Evolutionary conservation across 1,284 basidiomycete species (phyloP), one percentile per base, ranked within the genome.

Genomic region (Ganoderma leucocontextum): DNA sequence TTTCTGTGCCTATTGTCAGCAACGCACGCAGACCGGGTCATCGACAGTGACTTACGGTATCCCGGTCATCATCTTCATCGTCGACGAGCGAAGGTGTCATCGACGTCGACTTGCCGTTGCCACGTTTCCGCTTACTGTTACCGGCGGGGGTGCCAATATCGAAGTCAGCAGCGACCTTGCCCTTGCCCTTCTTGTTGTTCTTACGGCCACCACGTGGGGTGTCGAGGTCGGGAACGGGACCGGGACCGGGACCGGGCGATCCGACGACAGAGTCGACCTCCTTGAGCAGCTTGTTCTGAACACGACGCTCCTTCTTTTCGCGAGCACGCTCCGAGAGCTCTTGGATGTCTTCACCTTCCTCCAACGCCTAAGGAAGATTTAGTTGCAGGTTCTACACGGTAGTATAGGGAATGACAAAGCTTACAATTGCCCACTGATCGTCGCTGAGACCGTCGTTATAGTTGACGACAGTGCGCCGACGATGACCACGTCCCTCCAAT

Each of bases 391-490:
- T 25, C 6, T 15, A 17, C 41, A n/a, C 22, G 19, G 2, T 52
- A 6, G 13, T 35, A 42, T 33, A 64, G 29, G 39, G 29, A n/a
- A 53, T 35, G 53, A 62, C 52, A 60, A 57, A 61, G 76, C 84
- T 70, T 76, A 91, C 91, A 85, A 94, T 88, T 44, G 94, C 89
- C 93, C 95, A 99, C 75, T 97, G 93, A 78, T 98, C 96, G 76
- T 99, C 97, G 64, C 91, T 93, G 63, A 99, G 85, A 22, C 96
- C 97, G 78, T 99, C 97, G 72, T 95, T 97, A 80, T 99, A 99
- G 78, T 91, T 93, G 66, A 99, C 95, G 39, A 93, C 87, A 66
- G 89, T 93, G 73, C 95, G 88, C 67, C 90, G 89, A 67, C 97
- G 87, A 77, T 95, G 92, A 53, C 97, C 95, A 70, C 95, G 89